These are phyloP conservation scores for Bipolaris gigantea DNA, from an alignment of 2,329 filamentous ascomycete genomes.

Conservation along the genomic window DNA sequence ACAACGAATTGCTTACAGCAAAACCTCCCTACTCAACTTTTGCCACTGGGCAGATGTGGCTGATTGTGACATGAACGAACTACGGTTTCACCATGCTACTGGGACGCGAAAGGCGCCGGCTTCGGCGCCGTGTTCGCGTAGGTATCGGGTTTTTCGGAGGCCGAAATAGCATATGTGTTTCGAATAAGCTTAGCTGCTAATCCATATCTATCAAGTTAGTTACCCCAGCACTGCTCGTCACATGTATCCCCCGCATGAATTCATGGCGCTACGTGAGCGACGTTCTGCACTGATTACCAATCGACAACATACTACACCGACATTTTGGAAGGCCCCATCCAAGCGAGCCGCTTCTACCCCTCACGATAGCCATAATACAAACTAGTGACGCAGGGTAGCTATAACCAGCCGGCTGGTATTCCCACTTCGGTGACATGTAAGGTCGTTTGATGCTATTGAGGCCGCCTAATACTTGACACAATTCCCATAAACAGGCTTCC, in stretches of 20 bases:
- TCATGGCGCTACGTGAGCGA: background rate
- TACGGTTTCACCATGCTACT: background rate
- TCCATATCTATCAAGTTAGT: background rate
- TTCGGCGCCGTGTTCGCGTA: background rate
- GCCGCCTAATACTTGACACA: background rate
- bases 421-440: background rate
- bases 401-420: background rate
- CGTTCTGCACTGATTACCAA: background rate
- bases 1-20: background rate
- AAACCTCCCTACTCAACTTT: background rate
- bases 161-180: background rate
- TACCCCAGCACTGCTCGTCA: background rate
- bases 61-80: background rate
- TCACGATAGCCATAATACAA: background rate
- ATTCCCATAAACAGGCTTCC: background rate
- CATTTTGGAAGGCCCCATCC: no score
- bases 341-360: background rate
- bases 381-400: background rate
- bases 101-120: background rate
- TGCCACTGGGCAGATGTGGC: background rate
- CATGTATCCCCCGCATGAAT: background rate
- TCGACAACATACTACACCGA: background rate
- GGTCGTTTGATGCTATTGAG: background rate
- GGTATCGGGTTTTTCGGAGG: background rate
- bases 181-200: background rate